Base-by-base conservation (phyloP, 805 yeast genomes). In the Teunomyces lycoperdinae region DNA sequence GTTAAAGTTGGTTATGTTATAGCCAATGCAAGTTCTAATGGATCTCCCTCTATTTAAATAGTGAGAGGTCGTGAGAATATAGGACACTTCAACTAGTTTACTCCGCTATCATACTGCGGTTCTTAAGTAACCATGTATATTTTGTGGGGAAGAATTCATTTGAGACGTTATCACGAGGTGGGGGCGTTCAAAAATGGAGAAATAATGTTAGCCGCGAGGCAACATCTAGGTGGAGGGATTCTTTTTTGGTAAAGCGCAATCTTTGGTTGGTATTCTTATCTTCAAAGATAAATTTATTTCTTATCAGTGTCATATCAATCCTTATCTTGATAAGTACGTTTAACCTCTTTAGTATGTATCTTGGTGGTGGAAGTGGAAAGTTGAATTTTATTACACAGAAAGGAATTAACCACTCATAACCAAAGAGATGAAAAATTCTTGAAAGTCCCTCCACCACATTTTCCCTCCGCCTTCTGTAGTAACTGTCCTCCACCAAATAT, bases 141-240 rank as follows among this genome's bases (percentile, higher is more conserved):
- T 35, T 38, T 38, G 41, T 38, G 41, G 41, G 41, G 41, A 8
- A 38, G 11, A 8, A 14, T 33, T 33, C 16, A n/a, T n/a, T 33
- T 16, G 14, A 20, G 28, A 7, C 11, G 10, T 6, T 38, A 20
- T 38, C 41, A 11, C 13, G 28, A 6, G 11, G 41, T 24, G 41
- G 41, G 30, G 39, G 39, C 9, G 11, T 9, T 11, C 14, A 20
- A 38, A 38, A 34, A 11, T 4, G 14, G 39, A 13, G 28, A n/a
- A 10, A 35, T 17, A 35, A 35, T 35, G 16, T 20, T 11, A 9
- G 33, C 16, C 33, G 26, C 13, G n/a, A 32, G 9, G 8, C 26
- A 9, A 11, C 39, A 13, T 3, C n/a, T 38, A 3, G 41, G 41
- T 38, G 41, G 41, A 38, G 41, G 39, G 41, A 38, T 16, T 3